Percentiles rank a stretch among this genome's conserved stretches.
phyloP scores from a whole-genome alignment of 2,329 filamentous ascomycete species.

The Calonectria crousiana region DNA sequence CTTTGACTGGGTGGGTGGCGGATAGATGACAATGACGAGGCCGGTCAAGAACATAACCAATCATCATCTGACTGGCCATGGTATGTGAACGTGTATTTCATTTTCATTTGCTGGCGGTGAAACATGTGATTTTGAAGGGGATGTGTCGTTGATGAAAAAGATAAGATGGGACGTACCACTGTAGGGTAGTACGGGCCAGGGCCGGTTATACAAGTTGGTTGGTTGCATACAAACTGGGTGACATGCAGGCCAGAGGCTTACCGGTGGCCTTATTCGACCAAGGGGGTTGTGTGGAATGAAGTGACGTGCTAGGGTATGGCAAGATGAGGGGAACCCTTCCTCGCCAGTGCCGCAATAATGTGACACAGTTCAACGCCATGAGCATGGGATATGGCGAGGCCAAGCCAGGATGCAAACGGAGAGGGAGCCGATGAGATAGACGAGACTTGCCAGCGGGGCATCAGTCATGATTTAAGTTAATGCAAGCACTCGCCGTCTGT shows the following conservation, averaged over 20 bases:
- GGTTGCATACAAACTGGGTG: not conserved
- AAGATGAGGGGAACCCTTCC: not conserved
- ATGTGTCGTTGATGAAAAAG: conserved; percentile 15
- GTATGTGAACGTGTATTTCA: not conserved
- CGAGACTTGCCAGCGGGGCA: not conserved
- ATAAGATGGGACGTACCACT: conserved; percentile 18
- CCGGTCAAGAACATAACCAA: not conserved
- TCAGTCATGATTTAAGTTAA: not conserved
- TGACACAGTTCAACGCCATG: not conserved
- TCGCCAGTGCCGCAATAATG: conserved; percentile 9
- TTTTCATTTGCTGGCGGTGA: not conserved
- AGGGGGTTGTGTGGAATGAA: not conserved
- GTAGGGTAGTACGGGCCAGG: conserved; percentile 17
- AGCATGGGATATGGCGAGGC: not conserved
- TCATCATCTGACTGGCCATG: not conserved
- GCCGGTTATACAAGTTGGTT: not conserved
- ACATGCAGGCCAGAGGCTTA: conserved; percentile 1
- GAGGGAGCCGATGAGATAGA: not conserved
- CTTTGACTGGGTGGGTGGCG: too few relatives aligned
- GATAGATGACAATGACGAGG: not conserved
- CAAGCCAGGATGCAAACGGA: not conserved
- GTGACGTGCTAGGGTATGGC: not conserved
- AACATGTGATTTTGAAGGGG: conserved; percentile 6
- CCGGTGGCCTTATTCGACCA: not conserved
- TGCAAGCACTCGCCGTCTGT: not conserved